Percentiles rank a stretch among this genome's conserved stretches.
These are phyloP conservation scores for Pythium aristosporum DNA, from an alignment of 352 stramenopile species.

Conservation along the genomic window DNA sequence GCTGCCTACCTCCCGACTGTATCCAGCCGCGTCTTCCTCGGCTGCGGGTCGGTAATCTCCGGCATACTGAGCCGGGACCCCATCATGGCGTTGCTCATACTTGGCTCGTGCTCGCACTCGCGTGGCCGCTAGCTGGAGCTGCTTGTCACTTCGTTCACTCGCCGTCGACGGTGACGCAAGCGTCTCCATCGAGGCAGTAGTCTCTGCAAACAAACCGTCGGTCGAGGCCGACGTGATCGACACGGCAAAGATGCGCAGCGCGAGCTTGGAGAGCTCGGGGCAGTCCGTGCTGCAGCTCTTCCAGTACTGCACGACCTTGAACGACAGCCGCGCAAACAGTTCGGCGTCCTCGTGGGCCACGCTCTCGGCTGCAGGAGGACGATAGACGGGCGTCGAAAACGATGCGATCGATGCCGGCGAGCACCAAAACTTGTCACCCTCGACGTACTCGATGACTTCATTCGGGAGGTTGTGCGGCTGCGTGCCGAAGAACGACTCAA, in stretches of 20 bases:
- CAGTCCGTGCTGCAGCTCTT: slow-evolving; percentile 30
- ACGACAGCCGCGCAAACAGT: slow-evolving; percentile 17
- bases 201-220: slow-evolving; percentile 12
- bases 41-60: background rate
- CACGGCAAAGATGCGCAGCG: slow-evolving; percentile 26
- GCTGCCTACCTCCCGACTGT: background rate
- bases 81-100: slow-evolving; percentile 22
- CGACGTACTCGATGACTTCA: slow-evolving; percentile 27
- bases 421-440: slow-evolving; percentile 32
- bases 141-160: background rate
- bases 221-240: slow-evolving; percentile 22
- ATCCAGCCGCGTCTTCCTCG: background rate
- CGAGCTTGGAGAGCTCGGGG: slow-evolving; percentile 26
- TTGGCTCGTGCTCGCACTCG: slow-evolving; percentile 20
- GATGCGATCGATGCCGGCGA: slow-evolving; percentile 22
- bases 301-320: slow-evolving; percentile 29
- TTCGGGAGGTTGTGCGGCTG: slow-evolving; percentile 20
- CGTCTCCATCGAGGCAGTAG: background rate
- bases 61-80: background rate
- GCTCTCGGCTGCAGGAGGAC: background rate
- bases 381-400: slow-evolving; percentile 17
- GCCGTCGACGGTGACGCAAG: background rate
- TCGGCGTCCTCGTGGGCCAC: slow-evolving; percentile 14
- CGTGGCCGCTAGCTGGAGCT: slow-evolving; percentile 17
- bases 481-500: slow-evolving; percentile 23